Conservation (phyloP, 2,329 filamentous ascomycete species). For the Arthroderma sp. region DNA sequence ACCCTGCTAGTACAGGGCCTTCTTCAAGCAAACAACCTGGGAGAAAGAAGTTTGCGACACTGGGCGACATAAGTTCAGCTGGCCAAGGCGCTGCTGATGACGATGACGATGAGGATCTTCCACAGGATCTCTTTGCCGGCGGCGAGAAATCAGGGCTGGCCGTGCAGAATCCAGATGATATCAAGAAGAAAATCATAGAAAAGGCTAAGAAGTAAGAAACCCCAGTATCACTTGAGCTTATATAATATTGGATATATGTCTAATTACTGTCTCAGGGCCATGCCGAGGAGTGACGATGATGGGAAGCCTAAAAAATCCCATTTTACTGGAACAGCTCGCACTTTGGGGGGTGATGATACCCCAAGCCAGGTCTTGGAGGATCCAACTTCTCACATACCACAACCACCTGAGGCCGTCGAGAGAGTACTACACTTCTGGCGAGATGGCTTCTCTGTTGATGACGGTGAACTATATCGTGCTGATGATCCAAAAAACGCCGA, state of each 20-base stretch:
- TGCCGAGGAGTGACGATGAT: slow-evolving; percentile 27
- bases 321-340: slow-evolving; percentile 49
- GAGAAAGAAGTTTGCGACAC: slow-evolving; percentile 35
- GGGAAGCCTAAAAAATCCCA: slow-evolving; percentile 28
- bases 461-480: slow-evolving; percentile 49
- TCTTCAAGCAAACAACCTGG: slow-evolving; percentile 19
- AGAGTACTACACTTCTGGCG: slow-evolving; percentile 52
- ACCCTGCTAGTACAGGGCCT: slow-evolving; percentile 18
- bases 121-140: slow-evolving; percentile 48
- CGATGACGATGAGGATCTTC: slow-evolving; percentile 41
- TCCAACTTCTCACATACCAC: slow-evolving; percentile 30
- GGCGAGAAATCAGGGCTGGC: slow-evolving; percentile 57
- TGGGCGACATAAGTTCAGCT: slow-evolving; percentile 29
- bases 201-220: slow-evolving; percentile 26
- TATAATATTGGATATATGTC: not conserved
- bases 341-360: slow-evolving; percentile 51
- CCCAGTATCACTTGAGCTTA: not conserved
- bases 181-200: slow-evolving; percentile 38
- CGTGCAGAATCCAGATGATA: slow-evolving; percentile 49
- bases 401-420: slow-evolving; percentile 38
- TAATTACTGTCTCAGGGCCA: slow-evolving; percentile 1
- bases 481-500: slow-evolving; percentile 50
- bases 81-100: slow-evolving; percentile 26
- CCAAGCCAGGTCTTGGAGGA: slow-evolving; percentile 45
- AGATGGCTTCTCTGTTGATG: slow-evolving; percentile 54